Evolutionary conservation across 345 rosid genomes (phyloP).

Genomic region (Melaleuca alternifolia): DNA sequence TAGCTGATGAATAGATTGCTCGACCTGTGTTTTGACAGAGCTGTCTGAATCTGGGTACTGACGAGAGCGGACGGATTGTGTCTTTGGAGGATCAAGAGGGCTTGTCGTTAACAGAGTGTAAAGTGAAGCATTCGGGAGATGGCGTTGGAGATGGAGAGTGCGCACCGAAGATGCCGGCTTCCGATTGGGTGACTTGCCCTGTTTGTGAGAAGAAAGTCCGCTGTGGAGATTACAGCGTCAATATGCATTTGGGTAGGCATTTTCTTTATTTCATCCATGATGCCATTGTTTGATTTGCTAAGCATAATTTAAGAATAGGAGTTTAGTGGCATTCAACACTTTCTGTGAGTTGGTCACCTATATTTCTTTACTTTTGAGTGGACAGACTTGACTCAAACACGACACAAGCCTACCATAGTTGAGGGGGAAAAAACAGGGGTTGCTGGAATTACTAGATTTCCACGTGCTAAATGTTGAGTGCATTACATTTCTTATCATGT

Average conservation of each 20-base stretch:
- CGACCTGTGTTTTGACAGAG: slow-evolving; percentile 6
- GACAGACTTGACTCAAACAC: neutral
- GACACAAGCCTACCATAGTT: neutral
- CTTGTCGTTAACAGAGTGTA: neutral
- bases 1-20: neutral
- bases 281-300: neutral
- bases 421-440: neutral
- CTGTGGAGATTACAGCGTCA: slow-evolving; percentile 31
- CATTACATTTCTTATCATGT: neutral
- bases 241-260: slow-evolving; percentile 52
- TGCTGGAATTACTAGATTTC: neutral
- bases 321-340: neutral
- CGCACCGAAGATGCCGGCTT: neutral
- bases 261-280: neutral
- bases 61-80: neutral
- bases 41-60: slow-evolving; percentile 24
- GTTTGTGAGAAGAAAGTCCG: slow-evolving; percentile 36
- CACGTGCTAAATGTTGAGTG: neutral
- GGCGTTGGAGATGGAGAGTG: neutral
- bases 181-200: slow-evolving; percentile 30
- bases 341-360: neutral
- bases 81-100: neutral
- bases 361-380: neutral
- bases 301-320: neutral
- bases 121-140: neutral